Evolutionary conservation across 1,139 yeast genomes (phyloP), one percentile per base, ranked within the genome.

Genomic region (Geotrichum australiense): DNA sequence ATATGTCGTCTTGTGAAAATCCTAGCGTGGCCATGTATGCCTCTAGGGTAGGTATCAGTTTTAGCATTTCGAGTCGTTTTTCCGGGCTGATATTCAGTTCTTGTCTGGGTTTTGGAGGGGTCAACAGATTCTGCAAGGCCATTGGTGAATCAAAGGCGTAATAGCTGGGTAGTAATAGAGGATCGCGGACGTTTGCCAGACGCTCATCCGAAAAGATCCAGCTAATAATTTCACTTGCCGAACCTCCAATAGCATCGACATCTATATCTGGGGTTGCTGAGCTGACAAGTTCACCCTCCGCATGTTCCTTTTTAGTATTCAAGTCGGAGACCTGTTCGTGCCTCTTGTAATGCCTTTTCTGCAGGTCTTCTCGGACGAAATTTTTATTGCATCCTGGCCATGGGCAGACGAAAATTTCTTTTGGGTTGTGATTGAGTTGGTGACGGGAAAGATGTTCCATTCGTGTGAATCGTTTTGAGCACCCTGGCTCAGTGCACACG

Each of bases 391-490:
- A 44, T 5, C 40, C 45, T 2, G 40, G 41, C 47, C 47, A 44
- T 3, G 29, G 19, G 30, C 47, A 44, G 14, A 14, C 12, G 18
- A 21, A 44, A 12, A 44, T 44, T 26, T 37, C 31, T 12, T 41
- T 44, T 8, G 47, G 47, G 11, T 32, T 35, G 25, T 43, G 47
- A 20, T 44, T 44, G 8, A 44, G 35, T 34, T 37, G 44, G 24
- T 41, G 44, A n/a, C 44, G 37, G 2, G 41, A 50, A 11, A 68
- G 54, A 49, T 68, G 73, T 47, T 68, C 72, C 4, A 62, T 53
- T 45, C 85, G 64, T 1, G 83, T 76, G 54, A 78, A 78, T 49
- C 69, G 69, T 59, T 78, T 78, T 7, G 74, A 78, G 55, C 85
- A 78, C 29, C 68, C 70, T 31, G 71, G 69, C 55, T 68, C 73